These are phyloP conservation scores for Hibiscus trionum DNA, from an alignment of 345 rosid species.

Conservation along the genomic window DNA sequence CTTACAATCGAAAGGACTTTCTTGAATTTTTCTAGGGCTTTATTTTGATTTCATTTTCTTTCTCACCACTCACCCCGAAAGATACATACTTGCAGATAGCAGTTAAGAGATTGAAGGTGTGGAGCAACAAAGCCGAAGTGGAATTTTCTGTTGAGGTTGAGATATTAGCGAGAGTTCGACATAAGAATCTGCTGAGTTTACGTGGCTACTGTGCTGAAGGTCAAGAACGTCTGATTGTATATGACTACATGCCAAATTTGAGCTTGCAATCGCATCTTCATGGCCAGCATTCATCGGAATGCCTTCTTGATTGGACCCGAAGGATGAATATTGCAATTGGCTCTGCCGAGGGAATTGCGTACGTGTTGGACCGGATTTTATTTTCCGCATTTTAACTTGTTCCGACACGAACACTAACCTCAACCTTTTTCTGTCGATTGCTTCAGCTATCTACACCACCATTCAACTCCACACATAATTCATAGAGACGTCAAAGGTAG, in stretches of 20 bases:
- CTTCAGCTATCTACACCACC: conserved; percentile 84
- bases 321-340: conserved; percentile 83
- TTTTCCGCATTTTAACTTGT: background rate
- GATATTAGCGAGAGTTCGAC: conserved; percentile 80
- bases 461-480: conserved; percentile 75
- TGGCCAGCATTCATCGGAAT: conserved; percentile 88
- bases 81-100: conserved; percentile 56
- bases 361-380: conserved; percentile 24
- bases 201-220: conserved; percentile 98
- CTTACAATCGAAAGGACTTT: too few relatives aligned
- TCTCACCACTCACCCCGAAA: conserved; percentile 11
- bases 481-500: conserved; percentile 78
- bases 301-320: conserved; percentile 81
- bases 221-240: conserved; percentile 85
- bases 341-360: conserved; percentile 89
- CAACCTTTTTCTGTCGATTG: conserved; percentile 2
- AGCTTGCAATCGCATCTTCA: conserved; percentile 91
- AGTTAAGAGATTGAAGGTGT: conserved; percentile 87
- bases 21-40: too few relatives aligned
- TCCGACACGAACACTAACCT: conserved; percentile 6
- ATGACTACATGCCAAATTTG: conserved; percentile 87
- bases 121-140: conserved; percentile 86
- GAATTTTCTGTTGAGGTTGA: conserved; percentile 79
- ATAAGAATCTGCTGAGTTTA: conserved; percentile 70
- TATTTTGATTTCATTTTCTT: background rate